Conservation (phyloP, 148 eudicot genomes). For the Tetragonia tetragonoides region DNA sequence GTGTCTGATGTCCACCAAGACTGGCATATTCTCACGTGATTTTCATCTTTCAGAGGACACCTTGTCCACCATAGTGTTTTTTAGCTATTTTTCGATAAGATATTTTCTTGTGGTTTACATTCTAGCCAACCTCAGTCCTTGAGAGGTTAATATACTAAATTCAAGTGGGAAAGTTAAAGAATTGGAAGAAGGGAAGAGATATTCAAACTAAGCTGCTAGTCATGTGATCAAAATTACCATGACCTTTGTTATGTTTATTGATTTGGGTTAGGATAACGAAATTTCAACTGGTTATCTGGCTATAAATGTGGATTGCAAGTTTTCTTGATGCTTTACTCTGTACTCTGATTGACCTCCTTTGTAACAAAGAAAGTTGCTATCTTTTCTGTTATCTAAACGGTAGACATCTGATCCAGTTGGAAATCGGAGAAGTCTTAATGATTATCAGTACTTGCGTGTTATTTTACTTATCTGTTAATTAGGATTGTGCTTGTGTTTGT, state of each 20-base stretch:
- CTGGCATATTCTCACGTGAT: no score
- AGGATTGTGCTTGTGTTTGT: slow-evolving; percentile 20
- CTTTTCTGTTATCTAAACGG: not conserved
- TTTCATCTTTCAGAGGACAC: no score
- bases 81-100: no score
- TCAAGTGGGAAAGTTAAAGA: no score
- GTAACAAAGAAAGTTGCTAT: not conserved
- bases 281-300: not conserved
- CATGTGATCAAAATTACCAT: not conserved
- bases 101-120: no score
- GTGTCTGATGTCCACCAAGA: no score
- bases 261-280: not conserved
- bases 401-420: not conserved
- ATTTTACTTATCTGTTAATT: not conserved
- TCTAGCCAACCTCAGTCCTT: no score
- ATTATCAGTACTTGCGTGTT: not conserved
- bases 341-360: not conserved
- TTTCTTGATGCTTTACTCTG: not conserved
- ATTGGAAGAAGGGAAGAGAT: no score
- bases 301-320: not conserved
- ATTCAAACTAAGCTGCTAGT: not conserved
- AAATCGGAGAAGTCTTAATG: not conserved
- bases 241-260: not conserved
- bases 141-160: no score
- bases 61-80: no score